Conservation (phyloP, 2,329 filamentous ascomycete genomes). For the Pyrenochaeta sp. region DNA sequence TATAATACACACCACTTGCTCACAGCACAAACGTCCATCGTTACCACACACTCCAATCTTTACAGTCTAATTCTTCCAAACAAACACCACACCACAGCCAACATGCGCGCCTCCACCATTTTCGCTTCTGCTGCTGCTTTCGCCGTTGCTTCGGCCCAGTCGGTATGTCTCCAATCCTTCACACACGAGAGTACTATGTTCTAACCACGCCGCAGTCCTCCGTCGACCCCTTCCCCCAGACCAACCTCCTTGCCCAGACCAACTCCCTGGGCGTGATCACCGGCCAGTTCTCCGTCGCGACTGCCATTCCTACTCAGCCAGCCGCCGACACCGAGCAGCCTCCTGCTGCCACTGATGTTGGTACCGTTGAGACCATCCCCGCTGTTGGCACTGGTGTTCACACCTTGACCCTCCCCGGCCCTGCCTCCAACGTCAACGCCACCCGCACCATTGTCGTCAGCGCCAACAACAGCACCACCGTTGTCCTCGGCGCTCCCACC, state of each 20-base stretch:
- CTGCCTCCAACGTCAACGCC: constrained; percentile 34
- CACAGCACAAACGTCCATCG: constrained; percentile 14
- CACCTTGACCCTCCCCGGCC: constrained; percentile 39
- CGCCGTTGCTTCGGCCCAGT: constrained; percentile 40
- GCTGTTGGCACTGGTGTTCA: constrained; percentile 45
- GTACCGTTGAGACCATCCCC: constrained; percentile 36
- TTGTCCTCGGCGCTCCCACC: constrained; percentile 24
- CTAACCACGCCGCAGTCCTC: constrained; percentile 21
- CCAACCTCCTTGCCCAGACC: constrained; percentile 37
- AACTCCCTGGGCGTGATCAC: constrained; percentile 47
- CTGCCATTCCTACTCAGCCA: constrained; percentile 34
- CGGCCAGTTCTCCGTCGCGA: constrained; percentile 32
- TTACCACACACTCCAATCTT: constrained; percentile 11
- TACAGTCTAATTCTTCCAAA: constrained; percentile 13
- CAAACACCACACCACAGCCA: constrained; percentile 19
- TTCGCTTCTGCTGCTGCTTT: constrained; percentile 38
- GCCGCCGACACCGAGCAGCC: constrained; percentile 30
- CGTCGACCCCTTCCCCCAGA: constrained; percentile 38
- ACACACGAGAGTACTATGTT: constrained; percentile 4
- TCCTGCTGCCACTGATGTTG: constrained; percentile 28
- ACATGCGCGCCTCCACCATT: constrained; percentile 39
- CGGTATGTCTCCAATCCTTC: constrained; percentile 21
- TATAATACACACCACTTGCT: constrained; percentile 16
- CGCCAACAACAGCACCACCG: constrained; percentile 45
- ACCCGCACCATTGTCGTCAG: constrained; percentile 41